Percentiles rank a stretch among this genome's conserved stretches.
Evolutionary conservation across 2,329 filamentous ascomycete species (phyloP).

Genomic region (Chaetomium olivaceum): DNA sequence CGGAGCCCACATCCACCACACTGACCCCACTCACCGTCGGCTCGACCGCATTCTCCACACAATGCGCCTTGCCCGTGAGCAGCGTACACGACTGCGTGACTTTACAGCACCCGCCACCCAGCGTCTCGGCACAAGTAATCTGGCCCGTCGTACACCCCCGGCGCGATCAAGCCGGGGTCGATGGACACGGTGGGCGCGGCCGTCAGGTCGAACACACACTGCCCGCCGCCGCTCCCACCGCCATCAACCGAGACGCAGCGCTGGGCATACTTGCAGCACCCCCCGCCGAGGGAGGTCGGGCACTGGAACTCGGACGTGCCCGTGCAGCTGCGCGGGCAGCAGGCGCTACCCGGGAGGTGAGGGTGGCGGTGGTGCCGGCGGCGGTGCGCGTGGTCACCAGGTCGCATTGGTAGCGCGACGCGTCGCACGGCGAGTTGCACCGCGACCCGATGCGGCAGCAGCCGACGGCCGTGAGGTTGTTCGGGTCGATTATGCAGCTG

Average conservation of each 20-base stretch:
- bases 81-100: conserved; percentile 46
- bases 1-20: conserved; percentile 29
- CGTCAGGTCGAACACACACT: conserved; percentile 27
- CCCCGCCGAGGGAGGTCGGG: conserved; percentile 35
- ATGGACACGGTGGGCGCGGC: conserved; percentile 34
- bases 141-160: conserved; percentile 44
- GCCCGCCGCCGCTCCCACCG: neutral
- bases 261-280: conserved; percentile 34
- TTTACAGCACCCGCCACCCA: conserved; percentile 55
- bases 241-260: conserved; percentile 19
- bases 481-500: conserved; percentile 39
- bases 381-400: conserved; percentile 31
- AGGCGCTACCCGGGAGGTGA: conserved; percentile 28
- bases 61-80: conserved; percentile 41
- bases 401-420: conserved; percentile 36
- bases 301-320: conserved; percentile 37
- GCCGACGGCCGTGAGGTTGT: conserved; percentile 21
- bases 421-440: conserved; percentile 38
- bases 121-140: conserved; percentile 47
- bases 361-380: conserved; percentile 24
- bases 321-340: conserved; percentile 39
- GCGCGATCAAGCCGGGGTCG: conserved; percentile 31
- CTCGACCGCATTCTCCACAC: conserved; percentile 38
- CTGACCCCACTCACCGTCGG: conserved; percentile 18
- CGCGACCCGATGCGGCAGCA: conserved; percentile 39